Base-by-base conservation (phyloP, 1,139 yeast species). In the Yamadazyma epiphylla region DNA sequence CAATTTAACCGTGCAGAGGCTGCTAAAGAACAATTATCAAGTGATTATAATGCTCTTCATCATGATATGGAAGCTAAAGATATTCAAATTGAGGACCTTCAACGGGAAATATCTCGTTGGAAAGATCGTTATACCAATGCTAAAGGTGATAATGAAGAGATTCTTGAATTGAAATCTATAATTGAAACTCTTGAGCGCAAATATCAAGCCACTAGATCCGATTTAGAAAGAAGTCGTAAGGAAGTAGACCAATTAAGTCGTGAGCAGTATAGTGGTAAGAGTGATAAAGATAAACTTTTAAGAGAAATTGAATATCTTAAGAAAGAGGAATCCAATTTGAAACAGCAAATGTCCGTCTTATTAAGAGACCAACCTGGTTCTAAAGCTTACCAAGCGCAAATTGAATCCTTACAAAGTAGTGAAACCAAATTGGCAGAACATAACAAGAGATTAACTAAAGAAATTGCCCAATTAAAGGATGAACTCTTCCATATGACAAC, bases 291-390 rank as follows among this genome's bases (percentile, higher is more conserved):
- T 20, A 34, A 41, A 15, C 38, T 48, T 10, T 38, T 32, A 9
- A 37, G 42, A 12, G 37, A 41, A 15, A 28, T 39, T 6, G 46
- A 48, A 13, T 42, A 33, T 13, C 35, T 42, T 31, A 28, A 42
- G 7, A 41, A 39, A 25, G 57, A 54, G 22, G 55, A 50, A 34
- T 39, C 33, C 24, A 42, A 36, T 25, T 38, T 53, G 31, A 46
- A 52, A 30, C 46, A 43, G 6, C 59, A 56, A 32, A 43, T 58
- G n/a, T 42, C 45, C 25, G 39, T 52, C 1, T 38, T 57, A 20
- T 37, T 53, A 28, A 49, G 40, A 24, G 43, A 39, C 15, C 32
- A 32, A 20, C 7, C 20, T 7, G 20, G 20, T 10, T 28, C 39
- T 2, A 29, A 37, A 8, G 33, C 39, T 3, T 49, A 43, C 31